A percentile compares a stretch with the other conserved stretches of the same genome.
Evolutionary conservation across 1,139 yeast genomes (phyloP).

Genomic region (Candida sojae): DNA sequence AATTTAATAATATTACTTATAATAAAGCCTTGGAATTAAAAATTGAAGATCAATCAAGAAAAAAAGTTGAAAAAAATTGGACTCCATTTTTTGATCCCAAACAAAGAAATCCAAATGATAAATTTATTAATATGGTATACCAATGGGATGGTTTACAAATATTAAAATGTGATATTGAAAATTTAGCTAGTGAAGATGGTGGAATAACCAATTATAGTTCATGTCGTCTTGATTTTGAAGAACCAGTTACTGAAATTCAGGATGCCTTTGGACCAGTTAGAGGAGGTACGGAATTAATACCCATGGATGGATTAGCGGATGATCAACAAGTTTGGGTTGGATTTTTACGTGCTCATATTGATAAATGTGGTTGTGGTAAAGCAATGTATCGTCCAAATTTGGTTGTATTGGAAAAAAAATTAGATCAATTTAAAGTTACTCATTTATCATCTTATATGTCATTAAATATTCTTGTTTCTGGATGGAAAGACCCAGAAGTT

Average conservation of each 20-base stretch:
- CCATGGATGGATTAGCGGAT: conserved; percentile 7
- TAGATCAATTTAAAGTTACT: conserved; percentile 24
- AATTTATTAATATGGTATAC: conserved; percentile 32
- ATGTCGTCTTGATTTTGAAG: conserved; percentile 8
- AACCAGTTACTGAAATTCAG: conserved; percentile 15
- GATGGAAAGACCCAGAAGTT: conserved; percentile 30
- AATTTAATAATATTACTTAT: conserved; percentile 22
- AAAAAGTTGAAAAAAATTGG: conserved; percentile 42
- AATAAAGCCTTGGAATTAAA: conserved; percentile 27
- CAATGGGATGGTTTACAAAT: conserved; percentile 41
- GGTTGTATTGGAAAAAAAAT: conserved; percentile 25
- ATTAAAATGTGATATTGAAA: conserved; percentile 31
- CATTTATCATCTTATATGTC: conserved; percentile 39
- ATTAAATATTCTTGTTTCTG: conserved; percentile 32
- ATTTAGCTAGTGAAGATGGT: conserved; percentile 5
- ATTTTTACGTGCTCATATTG: conserved; percentile 38
- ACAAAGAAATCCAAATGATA: conserved; percentile 26
- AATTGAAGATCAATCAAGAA: conserved; percentile 17
- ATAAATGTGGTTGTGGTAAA: conserved; percentile 37
- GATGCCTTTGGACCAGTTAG: conserved; percentile 31
- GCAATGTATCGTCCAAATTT: conserved; percentile 40
- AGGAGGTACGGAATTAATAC: conserved; percentile 40
- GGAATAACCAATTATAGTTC: conserved; percentile 13
- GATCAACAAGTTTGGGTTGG: conserved; percentile 33
- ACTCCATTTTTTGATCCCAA: conserved; percentile 37